Conservation (phyloP, 1,284 basidiomycete genomes). For the Moesziomyces sp. region DNA sequence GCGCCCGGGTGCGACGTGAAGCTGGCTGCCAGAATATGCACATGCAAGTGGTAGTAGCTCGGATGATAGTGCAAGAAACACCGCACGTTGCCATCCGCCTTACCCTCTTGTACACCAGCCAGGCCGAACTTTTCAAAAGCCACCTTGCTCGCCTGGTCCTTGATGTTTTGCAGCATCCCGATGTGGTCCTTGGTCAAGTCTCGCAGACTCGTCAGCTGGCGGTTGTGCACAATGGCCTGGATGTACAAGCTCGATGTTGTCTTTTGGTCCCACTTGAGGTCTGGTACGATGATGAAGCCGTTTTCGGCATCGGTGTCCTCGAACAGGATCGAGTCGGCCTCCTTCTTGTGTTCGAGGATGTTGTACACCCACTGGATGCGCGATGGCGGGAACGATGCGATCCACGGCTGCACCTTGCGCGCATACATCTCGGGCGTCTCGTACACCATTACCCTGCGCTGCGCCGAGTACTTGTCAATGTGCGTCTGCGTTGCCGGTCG, state of each 20-base stretch:
- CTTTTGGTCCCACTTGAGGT: slow-evolving; percentile 77
- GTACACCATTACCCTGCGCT: slow-evolving; percentile 74
- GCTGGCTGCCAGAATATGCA: slow-evolving; percentile 81
- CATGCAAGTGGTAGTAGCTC: slow-evolving; percentile 91
- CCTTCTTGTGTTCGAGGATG: slow-evolving; percentile 82
- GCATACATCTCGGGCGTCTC: slow-evolving; percentile 64
- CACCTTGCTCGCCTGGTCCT: slow-evolving; percentile 72
- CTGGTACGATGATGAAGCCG: slow-evolving; percentile 75
- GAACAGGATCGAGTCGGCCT: slow-evolving; percentile 80
- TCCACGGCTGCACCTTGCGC: slow-evolving; percentile 57
- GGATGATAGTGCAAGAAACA: slow-evolving; percentile 96
- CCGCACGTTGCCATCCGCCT: slow-evolving; percentile 71
- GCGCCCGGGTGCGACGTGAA: slow-evolving; percentile 58
- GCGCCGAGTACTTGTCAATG: slow-evolving; percentile 78
- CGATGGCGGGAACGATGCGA: slow-evolving; percentile 54
- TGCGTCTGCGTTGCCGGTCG: slow-evolving; percentile 62
- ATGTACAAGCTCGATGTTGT: slow-evolving; percentile 72
- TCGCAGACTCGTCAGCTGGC: slow-evolving; percentile 65
- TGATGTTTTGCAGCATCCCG: slow-evolving; percentile 77
- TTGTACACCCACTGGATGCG: slow-evolving; percentile 87
- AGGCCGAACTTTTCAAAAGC: slow-evolving; percentile 77
- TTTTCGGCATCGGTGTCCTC: slow-evolving; percentile 72
- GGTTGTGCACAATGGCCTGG: slow-evolving; percentile 65
- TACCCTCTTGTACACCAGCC: slow-evolving; percentile 69
- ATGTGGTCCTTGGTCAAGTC: slow-evolving; percentile 75